A percentile compares a stretch with the other conserved stretches of the same genome.
phyloP scores from a whole-genome alignment of 306 rosid species.

The Datisca glomerata region DNA sequence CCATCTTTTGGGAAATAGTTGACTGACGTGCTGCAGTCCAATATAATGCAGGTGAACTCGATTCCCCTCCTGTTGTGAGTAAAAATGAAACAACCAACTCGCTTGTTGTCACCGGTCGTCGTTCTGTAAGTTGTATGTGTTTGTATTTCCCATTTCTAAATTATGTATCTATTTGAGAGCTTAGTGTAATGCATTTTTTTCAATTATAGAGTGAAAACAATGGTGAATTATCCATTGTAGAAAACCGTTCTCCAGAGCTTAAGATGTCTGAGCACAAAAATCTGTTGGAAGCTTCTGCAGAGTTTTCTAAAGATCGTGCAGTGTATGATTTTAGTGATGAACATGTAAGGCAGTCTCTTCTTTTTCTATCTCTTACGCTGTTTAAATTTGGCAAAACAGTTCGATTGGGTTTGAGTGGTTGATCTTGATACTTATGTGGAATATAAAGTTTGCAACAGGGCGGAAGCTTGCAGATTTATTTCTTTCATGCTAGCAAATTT shows the following conservation, averaged over 20 bases:
- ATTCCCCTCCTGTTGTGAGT: slow-evolving; percentile 12
- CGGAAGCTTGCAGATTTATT: no score
- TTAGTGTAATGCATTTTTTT: slow-evolving; percentile 32
- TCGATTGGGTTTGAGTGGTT: not conserved
- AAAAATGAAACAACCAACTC: slow-evolving; percentile 24
- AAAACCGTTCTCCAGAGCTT: slow-evolving; percentile 27
- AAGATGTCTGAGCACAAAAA: slow-evolving; percentile 27
- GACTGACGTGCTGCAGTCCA: slow-evolving; percentile 20
- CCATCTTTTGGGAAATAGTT: slow-evolving; percentile 9
- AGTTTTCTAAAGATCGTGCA: slow-evolving; percentile 21
- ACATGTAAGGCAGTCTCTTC: slow-evolving; percentile 32
- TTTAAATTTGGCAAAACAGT: no score
- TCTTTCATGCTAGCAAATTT: no score
- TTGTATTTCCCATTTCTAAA: slow-evolving; percentile 34
- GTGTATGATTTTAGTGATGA: slow-evolving; percentile 67
- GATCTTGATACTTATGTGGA: no score
- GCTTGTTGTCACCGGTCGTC: slow-evolving; percentile 46
- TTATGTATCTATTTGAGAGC: slow-evolving; percentile 29
- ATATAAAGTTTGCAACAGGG: no score
- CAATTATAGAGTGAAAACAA: slow-evolving; percentile 43
- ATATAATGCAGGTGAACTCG: slow-evolving; percentile 36
- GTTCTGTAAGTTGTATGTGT: slow-evolving; percentile 99
- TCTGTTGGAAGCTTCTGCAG: slow-evolving; percentile 20
- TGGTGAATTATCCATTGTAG: slow-evolving; percentile 23
- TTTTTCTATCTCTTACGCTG: no score